Base-by-base conservation (phyloP, 2,329 filamentous ascomycete genomes). In the Thelonectria rubi region DNA sequence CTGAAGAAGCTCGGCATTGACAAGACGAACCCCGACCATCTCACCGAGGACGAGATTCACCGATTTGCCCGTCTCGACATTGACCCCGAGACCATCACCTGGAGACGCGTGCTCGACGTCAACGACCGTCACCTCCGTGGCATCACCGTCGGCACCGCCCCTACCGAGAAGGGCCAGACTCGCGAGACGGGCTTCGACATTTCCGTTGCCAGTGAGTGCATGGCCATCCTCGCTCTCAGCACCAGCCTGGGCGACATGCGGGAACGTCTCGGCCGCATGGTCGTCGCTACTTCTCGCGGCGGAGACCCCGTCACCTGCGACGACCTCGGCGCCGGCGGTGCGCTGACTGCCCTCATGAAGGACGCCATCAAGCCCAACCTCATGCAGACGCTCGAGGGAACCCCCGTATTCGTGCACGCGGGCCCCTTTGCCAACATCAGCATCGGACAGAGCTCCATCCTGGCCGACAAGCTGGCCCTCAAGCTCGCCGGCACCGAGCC, bases 301-400 rank as follows among this genome's bases (percentile, higher is more conserved):
- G 95, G 95, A 51, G 94, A 98, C 63, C 92, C 95, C 1, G 91
- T 99, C 49, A 98, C 95, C 61, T 97, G 93, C 73, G 95, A 99
- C 74, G 95, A 99, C 74, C 88, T 99, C 72, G 95, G 95, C 69
- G 92, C 90, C 18, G 94, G 94, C 56, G 95, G 95, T 71, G 95
- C 95, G 52, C 82, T 99, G 67, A 93, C 95, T 45, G 94, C 94
- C 30, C 84, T 99, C 72, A 97, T 99, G 92, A 95, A 91, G 81
- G 95, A 99, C 78, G 94, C 95, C 58, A 97, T 98, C 81, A 99
- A 99, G 84, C 95, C 95, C 62, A 99, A 97, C 80, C 82, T 99
- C 66, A 98, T 99, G 95, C 95, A 99, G 79, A 97, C 93, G 30
- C 83, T 99, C 55, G 95, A 99, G 77, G 95, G 95, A 26, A 99